Base-by-base conservation (phyloP, 495 filamentous ascomycete species). In the Podospora comata region DNA sequence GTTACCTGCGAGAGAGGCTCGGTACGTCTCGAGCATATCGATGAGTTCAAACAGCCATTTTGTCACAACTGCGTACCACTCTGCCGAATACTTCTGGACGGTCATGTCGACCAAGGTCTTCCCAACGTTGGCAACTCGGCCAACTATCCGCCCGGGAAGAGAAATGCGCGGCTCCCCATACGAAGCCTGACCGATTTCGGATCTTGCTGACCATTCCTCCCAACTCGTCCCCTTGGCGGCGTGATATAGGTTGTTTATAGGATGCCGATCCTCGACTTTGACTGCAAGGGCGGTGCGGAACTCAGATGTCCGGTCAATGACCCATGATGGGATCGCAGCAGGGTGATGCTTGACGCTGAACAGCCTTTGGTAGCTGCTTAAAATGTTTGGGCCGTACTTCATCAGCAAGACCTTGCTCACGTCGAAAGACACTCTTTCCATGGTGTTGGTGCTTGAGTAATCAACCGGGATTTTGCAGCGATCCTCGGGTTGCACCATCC, bases 371-470 rank as follows among this genome's bases (percentile, higher is more conserved):
- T 60, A 66, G 48, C 54, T 63, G 48, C 56, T 63, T 16, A 71
- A 32, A 1, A 69, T 54, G 19, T 68, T 44, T 4, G 63, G 70
- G 3, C 70, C 70, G 15, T 63, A 48, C 3, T 65, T 19, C 54
- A 65, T 32, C 9, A 71, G 44, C 2, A 71, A 16, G 3, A 27
- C 32, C 78, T 90, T 89, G 71, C 87, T 90, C 34, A 87, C 77
- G 0, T 77, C 80, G 65, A 79, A 86, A 67, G 91, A 84, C 80
- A 91, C 83, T 59, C 85, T 85, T 66, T 75, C 72, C n/a, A 71
- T 4, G 5, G 62, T 69, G 26, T 26, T 63, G 57, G 61, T 54
- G 26, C 68, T 60, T 11, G 65, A 56, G 34, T 74, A 75, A 39
- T 72, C 68, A 20, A 74, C 59, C n/a, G 60, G 20, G 3, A 75